Conservation (phyloP, 768 basidiomycete species). For the Leccinum aurantiacum region DNA sequence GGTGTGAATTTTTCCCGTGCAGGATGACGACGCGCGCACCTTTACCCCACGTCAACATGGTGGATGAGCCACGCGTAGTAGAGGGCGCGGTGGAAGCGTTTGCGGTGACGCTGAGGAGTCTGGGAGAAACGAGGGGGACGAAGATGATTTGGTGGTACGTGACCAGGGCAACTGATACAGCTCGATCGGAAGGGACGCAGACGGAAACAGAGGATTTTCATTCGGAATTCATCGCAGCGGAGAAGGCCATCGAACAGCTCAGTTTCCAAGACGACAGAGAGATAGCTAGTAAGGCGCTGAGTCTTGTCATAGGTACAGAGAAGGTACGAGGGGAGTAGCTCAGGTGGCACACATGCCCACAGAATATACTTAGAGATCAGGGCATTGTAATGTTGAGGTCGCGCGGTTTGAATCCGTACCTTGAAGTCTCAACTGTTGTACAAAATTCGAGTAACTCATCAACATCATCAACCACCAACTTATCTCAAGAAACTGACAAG, state of each 20-base stretch:
- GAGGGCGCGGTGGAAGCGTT: conserved; percentile 35
- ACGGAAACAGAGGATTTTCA: conserved; percentile 44
- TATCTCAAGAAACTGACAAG: not conserved
- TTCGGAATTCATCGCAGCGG: conserved; percentile 37
- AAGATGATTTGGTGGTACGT: conserved; percentile 58
- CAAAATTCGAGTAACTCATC: not conserved
- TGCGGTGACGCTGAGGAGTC: conserved; percentile 33
- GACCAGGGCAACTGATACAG: conserved; percentile 34
- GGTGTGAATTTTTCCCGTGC: conserved; percentile 48
- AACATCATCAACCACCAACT: not conserved
- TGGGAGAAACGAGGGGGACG: conserved; percentile 26
- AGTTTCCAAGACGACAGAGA: conserved; percentile 41
- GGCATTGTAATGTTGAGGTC: not conserved
- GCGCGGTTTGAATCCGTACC: not conserved
- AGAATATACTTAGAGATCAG: not conserved
- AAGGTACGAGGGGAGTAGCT: too few relatives aligned
- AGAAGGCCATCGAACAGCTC: conserved; percentile 37
- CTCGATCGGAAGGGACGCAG: conserved; percentile 42
- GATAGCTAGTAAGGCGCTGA: conserved; percentile 38
- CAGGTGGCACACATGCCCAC: not conserved
- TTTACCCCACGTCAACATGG: conserved; percentile 40
- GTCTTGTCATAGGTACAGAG: conserved; percentile 29
- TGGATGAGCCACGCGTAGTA: conserved; percentile 23
- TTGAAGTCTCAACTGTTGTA: too few relatives aligned
- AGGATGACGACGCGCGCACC: conserved; percentile 59